A percentile compares a stretch with the other conserved stretches of the same genome.
These are phyloP conservation scores for Apium graveolens DNA, from an alignment of 129 eudicot genomes.

Conservation along the genomic window DNA sequence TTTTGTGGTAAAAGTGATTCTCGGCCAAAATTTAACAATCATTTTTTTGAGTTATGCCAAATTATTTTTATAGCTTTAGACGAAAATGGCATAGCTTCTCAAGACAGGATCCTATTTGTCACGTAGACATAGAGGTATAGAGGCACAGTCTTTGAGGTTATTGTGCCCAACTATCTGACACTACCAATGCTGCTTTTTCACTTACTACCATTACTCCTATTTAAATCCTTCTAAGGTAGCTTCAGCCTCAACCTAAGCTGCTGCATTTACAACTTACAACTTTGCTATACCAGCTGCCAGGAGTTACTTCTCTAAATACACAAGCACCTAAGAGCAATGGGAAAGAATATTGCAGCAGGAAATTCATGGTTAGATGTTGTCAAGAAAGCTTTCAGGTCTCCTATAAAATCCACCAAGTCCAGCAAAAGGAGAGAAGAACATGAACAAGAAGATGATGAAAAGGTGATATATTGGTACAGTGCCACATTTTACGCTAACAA, in stretches of 20 bases:
- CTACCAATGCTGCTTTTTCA: background rate
- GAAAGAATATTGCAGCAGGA: slow-evolving; percentile 30
- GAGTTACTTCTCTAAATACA: background rate
- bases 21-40: background rate
- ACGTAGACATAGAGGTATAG: background rate
- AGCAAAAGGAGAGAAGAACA: slow-evolving; percentile 38
- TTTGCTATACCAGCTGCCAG: background rate
- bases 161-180: slow-evolving; percentile 20
- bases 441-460: slow-evolving; percentile 32
- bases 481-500: background rate
- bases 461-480: slow-evolving; percentile 3
- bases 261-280: background rate
- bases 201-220: background rate
- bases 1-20: background rate
- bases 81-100: slow-evolving; percentile 10
- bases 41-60: background rate
- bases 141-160: slow-evolving; percentile 25
- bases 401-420: slow-evolving; percentile 29
- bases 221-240: background rate
- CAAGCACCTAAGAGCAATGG: slow-evolving; percentile 21
- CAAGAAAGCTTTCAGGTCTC: slow-evolving; percentile 64
- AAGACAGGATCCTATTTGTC: slow-evolving; percentile 11
- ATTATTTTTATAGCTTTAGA: background rate
- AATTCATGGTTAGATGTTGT: slow-evolving; percentile 53
- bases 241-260: background rate